phyloP scores from a whole-genome alignment of 495 filamentous ascomycete genomes.

The Extremus antarcticus region DNA sequence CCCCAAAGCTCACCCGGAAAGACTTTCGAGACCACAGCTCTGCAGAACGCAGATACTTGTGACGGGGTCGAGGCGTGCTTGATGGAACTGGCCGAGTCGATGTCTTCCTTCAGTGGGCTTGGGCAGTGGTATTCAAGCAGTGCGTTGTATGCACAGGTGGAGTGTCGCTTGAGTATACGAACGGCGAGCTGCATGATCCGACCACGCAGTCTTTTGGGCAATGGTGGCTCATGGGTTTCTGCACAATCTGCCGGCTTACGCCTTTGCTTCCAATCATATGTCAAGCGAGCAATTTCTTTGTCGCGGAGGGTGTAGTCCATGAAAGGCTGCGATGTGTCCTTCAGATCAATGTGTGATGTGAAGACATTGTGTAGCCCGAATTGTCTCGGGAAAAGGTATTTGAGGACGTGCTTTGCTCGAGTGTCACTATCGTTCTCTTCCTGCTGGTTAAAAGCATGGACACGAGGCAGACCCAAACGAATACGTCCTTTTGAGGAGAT shows the following conservation, averaged over 20 bases:
- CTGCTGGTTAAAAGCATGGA: conserved; percentile 77
- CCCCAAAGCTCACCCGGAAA: conserved; percentile 75
- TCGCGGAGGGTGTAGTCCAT: conserved; percentile 79
- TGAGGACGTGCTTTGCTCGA: conserved; percentile 64
- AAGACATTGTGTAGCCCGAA: conserved; percentile 91
- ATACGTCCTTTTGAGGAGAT: conserved; percentile 57
- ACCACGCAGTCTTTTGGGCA: conserved; percentile 73
- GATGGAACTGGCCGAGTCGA: not conserved
- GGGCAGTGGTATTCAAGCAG: conserved; percentile 78
- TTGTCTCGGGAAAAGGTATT: conserved; percentile 88
- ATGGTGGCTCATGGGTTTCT: conserved; percentile 20
- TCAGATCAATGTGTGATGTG: conserved; percentile 50
- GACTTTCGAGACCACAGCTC: conserved; percentile 60
- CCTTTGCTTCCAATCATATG: conserved; percentile 9
- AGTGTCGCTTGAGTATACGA: conserved; percentile 58
- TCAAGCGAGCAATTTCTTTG: conserved; percentile 54
- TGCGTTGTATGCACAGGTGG: conserved; percentile 63
- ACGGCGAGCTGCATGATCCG: conserved; percentile 45
- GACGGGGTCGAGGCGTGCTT: conserved; percentile 49
- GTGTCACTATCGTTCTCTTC: conserved; percentile 37
- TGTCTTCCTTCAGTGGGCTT: not conserved
- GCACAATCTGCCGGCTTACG: conserved; percentile 2
- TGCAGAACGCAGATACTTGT: conserved; percentile 78
- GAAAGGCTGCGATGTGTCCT: conserved; percentile 55
- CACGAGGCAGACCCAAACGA: conserved; percentile 63